A percentile compares a stretch with the other conserved stretches of the same genome.
These are phyloP conservation scores for Ophiostoma australiae DNA, from an alignment of 2,329 filamentous ascomycete genomes.

Conservation along the genomic window DNA sequence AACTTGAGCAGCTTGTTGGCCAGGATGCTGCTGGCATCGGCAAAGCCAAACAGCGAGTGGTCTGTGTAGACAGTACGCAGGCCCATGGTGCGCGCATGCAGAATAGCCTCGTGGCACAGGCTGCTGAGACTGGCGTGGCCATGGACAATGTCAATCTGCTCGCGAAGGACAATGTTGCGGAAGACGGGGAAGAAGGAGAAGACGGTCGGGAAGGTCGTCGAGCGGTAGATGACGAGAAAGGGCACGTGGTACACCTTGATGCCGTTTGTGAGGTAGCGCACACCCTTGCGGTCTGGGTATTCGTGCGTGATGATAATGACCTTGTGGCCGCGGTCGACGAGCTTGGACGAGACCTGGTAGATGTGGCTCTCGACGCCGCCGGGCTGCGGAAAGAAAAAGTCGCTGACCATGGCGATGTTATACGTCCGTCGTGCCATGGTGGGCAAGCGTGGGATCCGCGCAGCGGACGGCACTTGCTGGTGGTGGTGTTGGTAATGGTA, in stretches of 20 bases:
- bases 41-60: conserved; percentile 95
- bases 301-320: conserved; percentile 97
- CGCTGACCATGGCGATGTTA: conserved; percentile 87
- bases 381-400: conserved; percentile 98
- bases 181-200: conserved; percentile 99
- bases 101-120: conserved; percentile 87
- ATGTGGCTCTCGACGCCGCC: conserved; percentile 97
- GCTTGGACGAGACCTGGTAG: conserved; percentile 92
- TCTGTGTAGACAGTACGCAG: conserved; percentile 94
- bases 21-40: conserved; percentile 89
- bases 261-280: conserved; percentile 94
- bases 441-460: conserved; percentile 21
- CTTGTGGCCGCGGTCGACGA: conserved; percentile 96
- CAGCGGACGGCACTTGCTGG: neutral
- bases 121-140: conserved; percentile 93
- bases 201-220: conserved; percentile 89
- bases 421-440: conserved; percentile 54
- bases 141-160: conserved; percentile 94
- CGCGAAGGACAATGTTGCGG: conserved; percentile 88
- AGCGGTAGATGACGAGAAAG: conserved; percentile 91
- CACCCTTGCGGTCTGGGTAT: conserved; percentile 82
- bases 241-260: conserved; percentile 98
- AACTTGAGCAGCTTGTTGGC: conserved; percentile 98
- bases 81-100: conserved; percentile 95
- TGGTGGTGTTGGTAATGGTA: neutral